Conservation (phyloP, 768 basidiomycete genomes). For the Erythrobasidium yunnanense region DNA sequence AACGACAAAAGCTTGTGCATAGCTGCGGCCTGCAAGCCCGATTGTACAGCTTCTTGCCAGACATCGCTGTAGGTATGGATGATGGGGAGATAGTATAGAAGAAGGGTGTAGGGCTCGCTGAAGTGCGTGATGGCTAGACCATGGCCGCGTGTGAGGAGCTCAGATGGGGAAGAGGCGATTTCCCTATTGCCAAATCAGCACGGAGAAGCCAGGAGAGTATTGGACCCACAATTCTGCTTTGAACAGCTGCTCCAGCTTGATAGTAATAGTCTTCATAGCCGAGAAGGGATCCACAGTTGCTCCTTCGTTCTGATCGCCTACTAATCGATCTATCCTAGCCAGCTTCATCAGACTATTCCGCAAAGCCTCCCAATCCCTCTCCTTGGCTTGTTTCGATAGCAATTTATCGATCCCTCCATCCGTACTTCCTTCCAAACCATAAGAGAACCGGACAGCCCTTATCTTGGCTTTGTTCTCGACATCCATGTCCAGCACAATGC, state of each 20-base stretch:
- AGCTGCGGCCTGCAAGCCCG: conserved; percentile 6
- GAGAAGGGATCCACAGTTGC: conserved; percentile 10
- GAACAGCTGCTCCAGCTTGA: conserved; percentile 5
- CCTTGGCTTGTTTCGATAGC: conserved; percentile 11
- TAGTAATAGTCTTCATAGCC: conserved; percentile 7
- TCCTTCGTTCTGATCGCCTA: neutral
- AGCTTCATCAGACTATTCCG: neutral
- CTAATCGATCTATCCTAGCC: neutral
- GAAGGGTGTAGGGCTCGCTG: neutral
- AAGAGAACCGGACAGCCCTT: conserved; percentile 15
- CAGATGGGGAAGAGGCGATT: neutral
- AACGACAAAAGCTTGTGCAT: neutral
- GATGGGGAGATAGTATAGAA: neutral
- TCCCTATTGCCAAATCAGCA: conserved; percentile 1
- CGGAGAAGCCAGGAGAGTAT: too few species aligned
- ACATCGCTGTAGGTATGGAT: neutral
- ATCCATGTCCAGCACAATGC: conserved; percentile 17
- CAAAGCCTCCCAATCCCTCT: neutral
- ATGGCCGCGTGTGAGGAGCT: conserved; percentile 7
- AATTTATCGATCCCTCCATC: conserved; percentile 17
- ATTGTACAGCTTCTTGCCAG: neutral
- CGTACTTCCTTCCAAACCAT: conserved; percentile 16
- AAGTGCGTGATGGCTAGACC: neutral
- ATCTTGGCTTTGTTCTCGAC: neutral
- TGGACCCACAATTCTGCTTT: conserved; percentile 19